Base-by-base conservation (phyloP, 768 basidiomycete genomes). In the Hemileccinum impolitum region DNA sequence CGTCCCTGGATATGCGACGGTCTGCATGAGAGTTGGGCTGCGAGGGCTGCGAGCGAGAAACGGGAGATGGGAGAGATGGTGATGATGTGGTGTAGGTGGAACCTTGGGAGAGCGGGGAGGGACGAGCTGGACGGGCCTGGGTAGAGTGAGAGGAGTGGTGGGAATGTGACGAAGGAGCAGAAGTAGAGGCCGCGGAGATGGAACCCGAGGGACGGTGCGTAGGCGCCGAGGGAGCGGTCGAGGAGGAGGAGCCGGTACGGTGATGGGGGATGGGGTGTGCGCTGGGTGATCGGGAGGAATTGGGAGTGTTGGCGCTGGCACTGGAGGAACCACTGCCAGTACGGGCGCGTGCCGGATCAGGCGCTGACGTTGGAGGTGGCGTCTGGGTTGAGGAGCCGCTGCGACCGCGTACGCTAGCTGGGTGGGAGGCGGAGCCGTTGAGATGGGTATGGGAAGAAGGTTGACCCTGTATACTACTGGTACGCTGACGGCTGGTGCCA, bases 1-100 rank as follows among this genome's bases (percentile, higher is more conserved):
- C 86, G 67, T 87, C 85, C 51, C 79, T 78, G 18, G 87, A 88
- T 79, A 87, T 85, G 45, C 87, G 81, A 59, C 84, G 81, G 65
- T 89, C 87, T 3, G 80, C 68, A 23, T 81, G 80, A 9, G 80
- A 76, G 51, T 76, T 79, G 48, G 70, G 78, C 31, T 57, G 65
- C 30, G 69, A 55, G 52, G 60, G 41, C 55, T 68, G 56, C 21
- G 67, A 15, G 46, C 66, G 56, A 47, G 61, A 47, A 8, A 40
- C 34, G 9, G 45, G 53, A 9, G 51, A 53, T 38, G 47, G 58
- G 49, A 25, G 23, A 28, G 62, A 26, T 2, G 53, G 48, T 12
- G 56, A 35, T 10, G 61, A 37, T 44, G 50, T 58, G 0, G 53
- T 41, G 9, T 60, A 65, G 2, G 62, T 64, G 13, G 63, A 48